These are phyloP conservation scores for Ogataea siamensis DNA, from an alignment of 805 yeast genomes.

Conservation along the genomic window DNA sequence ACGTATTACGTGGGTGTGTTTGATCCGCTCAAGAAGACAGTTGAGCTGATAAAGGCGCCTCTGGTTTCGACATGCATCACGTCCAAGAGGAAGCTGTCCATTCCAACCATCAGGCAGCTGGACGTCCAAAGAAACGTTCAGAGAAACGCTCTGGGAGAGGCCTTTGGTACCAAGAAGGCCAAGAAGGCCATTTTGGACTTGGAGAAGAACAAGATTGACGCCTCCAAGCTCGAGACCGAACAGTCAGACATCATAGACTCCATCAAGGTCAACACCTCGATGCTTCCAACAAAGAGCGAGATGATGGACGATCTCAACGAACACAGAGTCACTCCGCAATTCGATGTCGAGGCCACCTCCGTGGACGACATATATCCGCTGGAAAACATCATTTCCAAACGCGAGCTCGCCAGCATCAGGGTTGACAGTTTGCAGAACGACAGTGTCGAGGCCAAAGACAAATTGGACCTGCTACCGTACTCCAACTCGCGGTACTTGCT, in stretches of 20 bases:
- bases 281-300: slow-evolving; percentile 69
- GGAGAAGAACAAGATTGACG: slow-evolving; percentile 82
- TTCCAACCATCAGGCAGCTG: slow-evolving; percentile 61
- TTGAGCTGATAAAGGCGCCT: slow-evolving; percentile 64
- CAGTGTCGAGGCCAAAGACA: slow-evolving; percentile 41
- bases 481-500: slow-evolving; percentile 53
- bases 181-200: slow-evolving; percentile 81
- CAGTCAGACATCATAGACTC: slow-evolving; percentile 82
- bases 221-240: slow-evolving; percentile 65
- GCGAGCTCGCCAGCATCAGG: slow-evolving; percentile 62
- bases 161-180: slow-evolving; percentile 96
- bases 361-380: slow-evolving; percentile 84
- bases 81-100: slow-evolving; percentile 56
- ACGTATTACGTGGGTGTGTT: slow-evolving; percentile 75
- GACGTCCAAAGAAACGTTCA: slow-evolving; percentile 52
- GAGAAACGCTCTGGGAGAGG: slow-evolving; percentile 87
- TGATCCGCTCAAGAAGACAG: slow-evolving; percentile 61
- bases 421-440: slow-evolving; percentile 62
- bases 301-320: slow-evolving; percentile 54
- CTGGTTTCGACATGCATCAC: slow-evolving; percentile 61
- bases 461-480: slow-evolving; percentile 62
- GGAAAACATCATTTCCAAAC: slow-evolving; percentile 62
- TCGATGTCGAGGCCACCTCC: slow-evolving; percentile 72
- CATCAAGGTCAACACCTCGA: slow-evolving; percentile 65
- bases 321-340: slow-evolving; percentile 82